phyloP scores from a whole-genome alignment of 2,329 filamentous ascomycete genomes.

The Zelopaecilomyces penicillatus region DNA sequence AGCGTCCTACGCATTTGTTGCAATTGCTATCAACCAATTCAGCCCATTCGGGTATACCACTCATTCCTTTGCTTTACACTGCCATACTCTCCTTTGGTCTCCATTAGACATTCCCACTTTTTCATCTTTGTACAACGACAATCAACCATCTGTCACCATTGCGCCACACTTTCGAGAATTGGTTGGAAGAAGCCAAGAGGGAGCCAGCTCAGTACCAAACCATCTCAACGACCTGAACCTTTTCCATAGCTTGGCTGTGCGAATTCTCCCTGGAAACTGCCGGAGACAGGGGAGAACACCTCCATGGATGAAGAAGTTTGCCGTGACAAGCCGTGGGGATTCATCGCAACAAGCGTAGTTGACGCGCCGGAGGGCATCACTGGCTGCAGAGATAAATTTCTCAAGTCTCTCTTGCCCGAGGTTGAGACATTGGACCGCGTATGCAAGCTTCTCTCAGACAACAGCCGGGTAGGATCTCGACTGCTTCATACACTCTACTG shows the following conservation, averaged over 20 bases:
- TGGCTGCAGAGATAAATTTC: slow-evolving; percentile 25
- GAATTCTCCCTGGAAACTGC: not conserved
- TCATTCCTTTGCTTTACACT: too few relatives aligned
- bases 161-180: too few relatives aligned
- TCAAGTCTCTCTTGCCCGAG: slow-evolving; percentile 19
- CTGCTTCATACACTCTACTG: slow-evolving; percentile 41
- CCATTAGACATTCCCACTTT: too few relatives aligned
- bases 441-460: slow-evolving; percentile 25
- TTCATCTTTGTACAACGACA: too few relatives aligned
- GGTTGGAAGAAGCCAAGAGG: too few relatives aligned
- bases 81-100: too few relatives aligned
- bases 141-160: too few relatives aligned
- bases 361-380: slow-evolving; percentile 27
- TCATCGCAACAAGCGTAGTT: slow-evolving; percentile 18
- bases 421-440: slow-evolving; percentile 21
- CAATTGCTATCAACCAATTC: too few relatives aligned
- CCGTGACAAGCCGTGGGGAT: slow-evolving; percentile 20
- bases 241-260: not conserved
- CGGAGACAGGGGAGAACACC: not conserved
- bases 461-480: slow-evolving; percentile 14
- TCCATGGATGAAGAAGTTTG: slow-evolving; percentile 9
- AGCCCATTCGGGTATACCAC: too few relatives aligned
- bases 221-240: not conserved
- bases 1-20: too few relatives aligned
- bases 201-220: too few relatives aligned